Evolutionary conservation across 768 basidiomycete genomes (phyloP).

Genomic region (Mycena floridula): DNA sequence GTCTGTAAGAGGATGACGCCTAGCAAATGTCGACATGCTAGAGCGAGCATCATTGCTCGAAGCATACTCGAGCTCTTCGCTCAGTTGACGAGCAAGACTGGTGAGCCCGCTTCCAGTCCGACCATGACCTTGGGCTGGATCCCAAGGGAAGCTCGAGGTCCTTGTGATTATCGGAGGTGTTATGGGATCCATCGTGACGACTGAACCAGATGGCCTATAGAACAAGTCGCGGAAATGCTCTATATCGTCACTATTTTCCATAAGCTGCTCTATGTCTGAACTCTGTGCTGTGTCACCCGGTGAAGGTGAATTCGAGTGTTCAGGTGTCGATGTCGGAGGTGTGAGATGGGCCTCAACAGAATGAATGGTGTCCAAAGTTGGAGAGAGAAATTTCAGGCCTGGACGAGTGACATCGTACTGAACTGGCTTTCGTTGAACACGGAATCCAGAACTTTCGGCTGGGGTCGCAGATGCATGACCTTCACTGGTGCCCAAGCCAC

Average conservation of each 20-base stretch:
- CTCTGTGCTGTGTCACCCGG: no score
- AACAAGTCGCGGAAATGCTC: constrained; percentile 75
- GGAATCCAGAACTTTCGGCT: no score
- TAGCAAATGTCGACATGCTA: constrained; percentile 17
- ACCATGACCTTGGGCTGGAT: constrained; percentile 18
- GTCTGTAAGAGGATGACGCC: constrained; percentile 24
- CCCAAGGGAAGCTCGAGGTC: constrained; percentile 25
- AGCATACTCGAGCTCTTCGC: constrained; percentile 41
- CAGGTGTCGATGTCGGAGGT: no score
- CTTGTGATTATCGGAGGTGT: constrained; percentile 11
- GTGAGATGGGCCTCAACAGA: background rate
- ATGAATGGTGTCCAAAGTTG: background rate
- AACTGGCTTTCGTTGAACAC: constrained; percentile 20
- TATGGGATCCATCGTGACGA: constrained; percentile 12
- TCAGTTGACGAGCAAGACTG: constrained; percentile 43
- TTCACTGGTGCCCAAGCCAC: constrained; percentile 44
- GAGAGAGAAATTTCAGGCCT: no score
- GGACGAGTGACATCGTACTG: no score
- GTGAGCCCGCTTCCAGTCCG: constrained; percentile 41
- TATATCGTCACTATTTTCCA: constrained; percentile 59
- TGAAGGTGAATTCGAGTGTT: no score
- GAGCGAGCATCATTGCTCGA: constrained; percentile 15
- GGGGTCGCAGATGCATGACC: constrained; percentile 16
- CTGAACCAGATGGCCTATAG: constrained; percentile 41
- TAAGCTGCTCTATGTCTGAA: no score